Evolutionary conservation across 495 filamentous ascomycete genomes (phyloP), one percentile per base, ranked within the genome.

Genomic region (Penicillium cinerascens): DNA sequence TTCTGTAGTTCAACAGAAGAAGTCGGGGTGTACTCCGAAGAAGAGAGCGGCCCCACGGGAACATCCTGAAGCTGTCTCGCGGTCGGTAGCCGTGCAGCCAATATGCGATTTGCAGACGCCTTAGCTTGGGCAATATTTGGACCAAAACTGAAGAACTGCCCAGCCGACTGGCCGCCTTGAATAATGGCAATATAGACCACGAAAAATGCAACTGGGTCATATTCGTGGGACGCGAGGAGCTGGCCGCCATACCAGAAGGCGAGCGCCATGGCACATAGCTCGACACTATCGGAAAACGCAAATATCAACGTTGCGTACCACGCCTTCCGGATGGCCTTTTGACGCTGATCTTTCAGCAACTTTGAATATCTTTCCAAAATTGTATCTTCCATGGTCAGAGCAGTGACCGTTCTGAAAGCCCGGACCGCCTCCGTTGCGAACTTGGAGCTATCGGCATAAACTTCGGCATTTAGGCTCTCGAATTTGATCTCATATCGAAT

Each of bases 201-300:
- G 52, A 83, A 84, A 58, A 87, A 86, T 17, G 77, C 47, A 3
- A 59, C 59, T 6, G 74, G 60, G 2, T 67, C 60, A 55, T 83
- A 83, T 47, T 84, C 77, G 7, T 65, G 62, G 4, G 64, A 67
- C 0, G 78, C 71, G 13, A 86, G 63, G 10, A 86, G 70, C n/a
- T 71, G 73, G 5, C 76, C 77, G 3, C 82, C 81, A 36, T 78
- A 87, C 79, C 81, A 83, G 47, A 85, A 84, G 3, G 75, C 78
- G 6, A 85, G 63, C 0, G 78, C 82, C 62, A 79, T 72, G 42
- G 76, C 78, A 16, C 84, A 70, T 4, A 87, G 58, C 18, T 75
- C 69, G 2, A 75, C 43, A 45, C 67, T 70, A 20, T 75, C 68
- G 2, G 70, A 70, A 17, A 73, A 65, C 0, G 69, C 61, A 56